A percentile compares a stretch with the other conserved stretches of the same genome.
Conservation (phyloP, 106 monocot species). For the Acanthochlamys bracteata region DNA sequence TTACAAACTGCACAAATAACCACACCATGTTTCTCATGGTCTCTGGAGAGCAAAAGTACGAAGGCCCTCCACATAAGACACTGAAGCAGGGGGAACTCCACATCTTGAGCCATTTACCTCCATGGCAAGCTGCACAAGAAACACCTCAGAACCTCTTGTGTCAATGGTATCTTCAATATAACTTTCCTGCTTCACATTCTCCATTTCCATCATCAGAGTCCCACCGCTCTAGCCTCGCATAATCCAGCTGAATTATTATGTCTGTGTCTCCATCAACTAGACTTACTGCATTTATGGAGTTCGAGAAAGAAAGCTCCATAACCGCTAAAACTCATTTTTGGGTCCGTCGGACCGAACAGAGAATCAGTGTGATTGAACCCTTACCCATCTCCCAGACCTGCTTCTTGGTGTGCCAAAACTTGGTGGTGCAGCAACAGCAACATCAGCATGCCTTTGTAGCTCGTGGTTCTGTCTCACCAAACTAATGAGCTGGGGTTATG, state of each 20-base stretch:
- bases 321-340: constrained; percentile 41
- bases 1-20: constrained; percentile 82
- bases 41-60: constrained; percentile 39
- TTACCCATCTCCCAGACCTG: constrained; percentile 29
- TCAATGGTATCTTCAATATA: constrained; percentile 53
- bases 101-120: constrained; percentile 43
- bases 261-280: constrained; percentile 20
- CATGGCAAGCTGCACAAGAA: constrained; percentile 69
- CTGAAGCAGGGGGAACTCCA: constrained; percentile 71
- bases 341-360: constrained; percentile 53
- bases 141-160: constrained; percentile 52
- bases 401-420: constrained; percentile 14
- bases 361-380: constrained; percentile 39
- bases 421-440: constrained; percentile 4
- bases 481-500: constrained; percentile 59
- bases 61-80: constrained; percentile 40
- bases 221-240: constrained; percentile 54
- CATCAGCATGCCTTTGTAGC: constrained; percentile 16
- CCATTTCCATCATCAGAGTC: constrained; percentile 44
- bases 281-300: constrained; percentile 50
- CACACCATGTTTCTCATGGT: constrained; percentile 43
- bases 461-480: constrained; percentile 57
- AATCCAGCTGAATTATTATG: constrained; percentile 29
- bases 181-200: constrained; percentile 50
- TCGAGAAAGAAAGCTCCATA: constrained; percentile 74